Conservation (phyloP, 2,329 filamentous ascomycete species). For the Fusarium coicis region DNA sequence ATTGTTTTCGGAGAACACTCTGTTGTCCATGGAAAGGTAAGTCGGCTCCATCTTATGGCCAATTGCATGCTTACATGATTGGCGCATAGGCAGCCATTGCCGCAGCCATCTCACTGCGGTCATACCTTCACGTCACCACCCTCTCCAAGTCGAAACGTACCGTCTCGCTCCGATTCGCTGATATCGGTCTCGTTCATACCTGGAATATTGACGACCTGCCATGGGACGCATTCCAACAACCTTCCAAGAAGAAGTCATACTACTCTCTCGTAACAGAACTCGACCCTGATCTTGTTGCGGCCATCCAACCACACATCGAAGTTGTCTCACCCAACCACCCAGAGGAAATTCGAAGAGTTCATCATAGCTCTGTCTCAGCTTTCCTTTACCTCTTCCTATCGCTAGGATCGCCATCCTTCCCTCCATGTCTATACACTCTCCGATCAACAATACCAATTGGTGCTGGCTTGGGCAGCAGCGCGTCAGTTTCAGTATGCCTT, state of each 20-base stretch:
- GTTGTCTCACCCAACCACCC: constrained; percentile 74
- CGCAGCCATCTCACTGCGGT: constrained; percentile 92
- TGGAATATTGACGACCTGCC: constrained; percentile 95
- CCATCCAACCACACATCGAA: constrained; percentile 82
- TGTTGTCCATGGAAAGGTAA: constrained; percentile 94
- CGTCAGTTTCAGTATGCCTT: constrained; percentile 92
- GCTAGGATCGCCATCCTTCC: constrained; percentile 80
- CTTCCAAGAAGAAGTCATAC: constrained; percentile 92
- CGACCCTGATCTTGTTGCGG: constrained; percentile 82
- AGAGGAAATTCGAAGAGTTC: constrained; percentile 82
- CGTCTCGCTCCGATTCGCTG: constrained; percentile 88
- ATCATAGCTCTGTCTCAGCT: constrained; percentile 81
- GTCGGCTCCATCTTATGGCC: background rate
- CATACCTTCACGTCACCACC: constrained; percentile 94
- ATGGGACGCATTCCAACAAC: constrained; percentile 82
- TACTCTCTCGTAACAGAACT: constrained; percentile 88
- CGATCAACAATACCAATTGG: constrained; percentile 94
- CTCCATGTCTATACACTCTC: constrained; percentile 87
- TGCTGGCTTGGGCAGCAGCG: constrained; percentile 91
- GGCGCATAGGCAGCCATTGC: constrained; percentile 81
- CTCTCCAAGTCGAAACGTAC: constrained; percentile 92
- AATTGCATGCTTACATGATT: constrained; percentile 34
- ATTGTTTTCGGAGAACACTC: constrained; percentile 98
- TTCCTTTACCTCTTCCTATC: constrained; percentile 96
- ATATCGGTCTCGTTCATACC: constrained; percentile 88